Base-by-base conservation (phyloP, 768 basidiomycete genomes). In the Gyrodon lividus region DNA sequence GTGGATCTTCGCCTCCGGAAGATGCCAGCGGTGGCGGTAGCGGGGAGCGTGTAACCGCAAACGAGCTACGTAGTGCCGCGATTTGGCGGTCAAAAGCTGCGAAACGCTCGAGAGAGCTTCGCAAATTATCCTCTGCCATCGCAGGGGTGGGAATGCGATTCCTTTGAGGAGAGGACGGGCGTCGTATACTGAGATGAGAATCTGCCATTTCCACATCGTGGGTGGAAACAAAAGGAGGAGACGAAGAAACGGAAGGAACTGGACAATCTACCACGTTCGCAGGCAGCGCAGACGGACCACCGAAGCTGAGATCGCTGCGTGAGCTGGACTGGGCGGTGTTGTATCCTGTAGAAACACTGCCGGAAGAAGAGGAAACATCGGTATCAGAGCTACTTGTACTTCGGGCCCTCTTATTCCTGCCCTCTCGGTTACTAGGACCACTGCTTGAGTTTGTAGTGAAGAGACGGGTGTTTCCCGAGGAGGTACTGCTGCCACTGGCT, bases 341-440 rank as follows among this genome's bases (percentile, higher is more conserved):
- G 55, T 64, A 66, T 14, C 70, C 62, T 13, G 74, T 75, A 8
- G 74, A 71, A 44, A 70, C 68, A 23, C 51, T 52, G 28, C 62
- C 65, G 13, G 60, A 62, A 20, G 71, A 70, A 4, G 59, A 54
- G 31, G 64, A 62, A 52, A 48, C 54, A 37, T 69, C 69, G 48
- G 71, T 72, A n/a, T 66, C 68, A 40, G 75, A 74, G 30, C 74
- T 78, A 53, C 75, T 78, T 30, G 75, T 77, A 53, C 82, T 83
- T 41, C 82, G 69, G 4, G 83, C 79, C 28, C 83, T 69, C 66
- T 84, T 84, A 54, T 77, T 82, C 51, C 80, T 77, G 48, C 79
- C 73, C 57, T 78, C 77, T 42, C 74, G 71, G 58, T 70, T 70
- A 62, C 71, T 65, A 60, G 58, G 61, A 48, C 46, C 34, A 44